phyloP scores from a whole-genome alignment of 1,139 yeast species.

The Ogataea hybrid region DNA sequence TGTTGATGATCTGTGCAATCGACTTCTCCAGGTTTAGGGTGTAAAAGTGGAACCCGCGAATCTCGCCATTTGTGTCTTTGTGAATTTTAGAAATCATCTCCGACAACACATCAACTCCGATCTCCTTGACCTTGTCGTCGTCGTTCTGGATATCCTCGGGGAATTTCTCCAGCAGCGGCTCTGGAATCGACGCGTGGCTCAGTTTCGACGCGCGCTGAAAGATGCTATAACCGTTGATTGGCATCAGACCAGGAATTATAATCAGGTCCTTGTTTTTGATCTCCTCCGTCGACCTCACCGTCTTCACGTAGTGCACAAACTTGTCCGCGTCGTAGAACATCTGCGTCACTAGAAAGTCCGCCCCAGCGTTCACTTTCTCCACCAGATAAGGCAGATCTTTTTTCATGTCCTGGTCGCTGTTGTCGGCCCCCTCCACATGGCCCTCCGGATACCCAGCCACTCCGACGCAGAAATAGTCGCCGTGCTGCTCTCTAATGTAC shows the following conservation, averaged over 20 bases:
- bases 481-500: constrained; percentile 68
- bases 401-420: constrained; percentile 54
- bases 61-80: constrained; percentile 48
- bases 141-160: constrained; percentile 62
- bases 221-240: constrained; percentile 85
- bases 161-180: constrained; percentile 45
- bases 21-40: constrained; percentile 89
- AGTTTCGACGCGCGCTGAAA: constrained; percentile 87
- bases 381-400: constrained; percentile 72
- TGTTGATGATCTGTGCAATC: constrained; percentile 77
- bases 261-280: constrained; percentile 45
- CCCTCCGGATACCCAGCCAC: constrained; percentile 95
- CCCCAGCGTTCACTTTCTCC: constrained; percentile 91
- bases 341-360: constrained; percentile 90
- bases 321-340: constrained; percentile 67
- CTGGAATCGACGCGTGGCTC: constrained; percentile 87
- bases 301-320: constrained; percentile 50
- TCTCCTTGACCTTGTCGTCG: constrained; percentile 80
- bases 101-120: constrained; percentile 74
- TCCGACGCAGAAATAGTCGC: constrained; percentile 45
- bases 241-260: constrained; percentile 92
- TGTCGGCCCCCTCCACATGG: constrained; percentile 80
- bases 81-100: constrained; percentile 61
- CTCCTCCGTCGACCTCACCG: constrained; percentile 27
- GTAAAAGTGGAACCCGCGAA: constrained; percentile 86